phyloP scores from a whole-genome alignment of 345 rosid species.

The Euphorbia tirucalli region DNA sequence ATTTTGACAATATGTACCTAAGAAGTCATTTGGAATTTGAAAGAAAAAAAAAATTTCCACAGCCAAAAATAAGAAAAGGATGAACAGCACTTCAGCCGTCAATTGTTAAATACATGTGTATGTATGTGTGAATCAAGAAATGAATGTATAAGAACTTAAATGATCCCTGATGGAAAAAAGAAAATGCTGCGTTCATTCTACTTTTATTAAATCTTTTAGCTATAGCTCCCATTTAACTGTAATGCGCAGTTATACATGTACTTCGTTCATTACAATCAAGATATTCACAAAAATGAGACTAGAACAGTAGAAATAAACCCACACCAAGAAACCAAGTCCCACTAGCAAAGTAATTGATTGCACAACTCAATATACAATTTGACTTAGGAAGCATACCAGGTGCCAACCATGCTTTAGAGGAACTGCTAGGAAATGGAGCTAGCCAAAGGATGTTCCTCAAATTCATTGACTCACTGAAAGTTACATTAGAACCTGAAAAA shows the following conservation, averaged over 20 bases:
- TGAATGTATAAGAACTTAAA: not conserved
- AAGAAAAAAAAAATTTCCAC: not conserved
- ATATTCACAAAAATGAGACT: not conserved
- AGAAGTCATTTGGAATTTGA: not conserved
- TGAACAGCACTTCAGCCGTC: not conserved
- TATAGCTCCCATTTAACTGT: not conserved
- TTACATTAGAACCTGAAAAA: constrained; percentile 57
- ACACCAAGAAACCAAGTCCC: not conserved
- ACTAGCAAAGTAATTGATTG: constrained; percentile 2
- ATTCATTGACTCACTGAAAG: constrained; percentile 73
- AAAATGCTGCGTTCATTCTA: not conserved
- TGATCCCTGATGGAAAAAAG: not conserved
- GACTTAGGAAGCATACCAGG: constrained; percentile 54
- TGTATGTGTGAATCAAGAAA: not conserved
- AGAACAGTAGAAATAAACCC: not conserved
- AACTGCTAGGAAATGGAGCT: constrained; percentile 74
- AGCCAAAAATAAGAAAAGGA: not conserved
- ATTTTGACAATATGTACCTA: not conserved
- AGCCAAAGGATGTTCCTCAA: constrained; percentile 91
- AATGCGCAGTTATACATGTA: not conserved
- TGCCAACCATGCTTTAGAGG: constrained; percentile 52
- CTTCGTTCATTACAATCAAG: not conserved
- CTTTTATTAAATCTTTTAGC: not conserved
- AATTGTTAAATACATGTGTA: not conserved
- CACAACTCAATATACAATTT: not conserved